These are phyloP conservation scores for Amauroascus niger DNA, from an alignment of 2,329 filamentous ascomycete species.

Conservation along the genomic window DNA sequence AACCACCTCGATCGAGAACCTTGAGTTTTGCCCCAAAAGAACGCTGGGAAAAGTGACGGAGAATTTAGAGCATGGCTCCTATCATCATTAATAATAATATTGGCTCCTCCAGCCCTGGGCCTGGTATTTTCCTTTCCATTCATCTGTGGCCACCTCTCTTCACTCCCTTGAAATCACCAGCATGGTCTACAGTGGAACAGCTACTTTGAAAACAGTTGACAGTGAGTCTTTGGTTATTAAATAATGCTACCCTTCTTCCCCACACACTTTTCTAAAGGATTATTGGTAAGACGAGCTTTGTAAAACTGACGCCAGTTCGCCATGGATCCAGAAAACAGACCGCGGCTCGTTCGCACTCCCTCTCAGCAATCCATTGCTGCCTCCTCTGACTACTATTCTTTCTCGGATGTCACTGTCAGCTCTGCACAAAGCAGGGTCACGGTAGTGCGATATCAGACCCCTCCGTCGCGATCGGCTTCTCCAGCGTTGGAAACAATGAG, in stretches of 20 bases:
- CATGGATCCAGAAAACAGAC: conserved; percentile 32
- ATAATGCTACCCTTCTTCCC: not conserved
- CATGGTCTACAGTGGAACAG: conserved; percentile 10
- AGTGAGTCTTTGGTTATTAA: conserved; percentile 6
- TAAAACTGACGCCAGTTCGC: not conserved
- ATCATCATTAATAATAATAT: conserved; percentile 4
- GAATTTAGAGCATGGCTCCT: not conserved
- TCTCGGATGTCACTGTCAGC: conserved; percentile 36
- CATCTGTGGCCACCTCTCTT: not conserved
- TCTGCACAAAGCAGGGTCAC: conserved; percentile 31
- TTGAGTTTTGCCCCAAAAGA: too few relatives aligned
- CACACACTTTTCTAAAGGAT: not conserved
- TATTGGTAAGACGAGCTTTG: not conserved
- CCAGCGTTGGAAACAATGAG: not conserved
- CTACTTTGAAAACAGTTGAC: conserved; percentile 15
- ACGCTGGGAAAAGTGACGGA: not conserved
- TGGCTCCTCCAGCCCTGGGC: not conserved
- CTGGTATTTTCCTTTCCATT: not conserved
- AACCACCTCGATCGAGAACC: too few relatives aligned
- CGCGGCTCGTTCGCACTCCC: conserved; percentile 35
- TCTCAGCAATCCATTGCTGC: conserved; percentile 41
- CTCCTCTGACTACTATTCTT: conserved; percentile 43
- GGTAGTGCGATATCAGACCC: conserved; percentile 37
- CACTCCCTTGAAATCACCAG: conserved; percentile 6
- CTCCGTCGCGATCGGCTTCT: conserved; percentile 29